phyloP scores from a whole-genome alignment of 192 early-diverging fungal genomes.

The Ambispora gerdemannii region DNA sequence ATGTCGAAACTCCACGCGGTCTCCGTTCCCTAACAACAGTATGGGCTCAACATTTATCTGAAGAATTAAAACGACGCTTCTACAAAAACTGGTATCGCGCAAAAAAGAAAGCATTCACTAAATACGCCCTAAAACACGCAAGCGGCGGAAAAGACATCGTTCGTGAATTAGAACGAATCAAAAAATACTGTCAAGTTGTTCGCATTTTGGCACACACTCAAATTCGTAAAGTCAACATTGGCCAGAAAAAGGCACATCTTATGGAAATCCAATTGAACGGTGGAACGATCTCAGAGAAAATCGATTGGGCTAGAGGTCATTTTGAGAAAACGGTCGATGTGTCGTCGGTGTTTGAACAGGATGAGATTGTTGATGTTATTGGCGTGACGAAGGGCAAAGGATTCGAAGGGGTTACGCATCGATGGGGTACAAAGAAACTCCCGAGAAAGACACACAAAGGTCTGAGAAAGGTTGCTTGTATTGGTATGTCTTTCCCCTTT shows the following conservation, averaged over 20 bases:
- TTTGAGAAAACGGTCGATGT: slow-evolving; percentile 96
- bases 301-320: slow-evolving; percentile 94
- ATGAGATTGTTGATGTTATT: slow-evolving; percentile 99
- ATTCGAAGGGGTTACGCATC: slow-evolving; percentile 97
- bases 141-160: slow-evolving; percentile 83
- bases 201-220: slow-evolving; percentile 99
- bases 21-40: slow-evolving; percentile 98
- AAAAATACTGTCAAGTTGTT: slow-evolving; percentile 98
- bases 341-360: slow-evolving; percentile 90
- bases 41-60: slow-evolving; percentile 98
- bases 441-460: slow-evolving; percentile 99
- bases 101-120: slow-evolving; percentile 99
- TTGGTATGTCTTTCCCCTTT: slow-evolving; percentile 77
- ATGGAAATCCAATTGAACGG: slow-evolving; percentile 99
- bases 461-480: slow-evolving; percentile 99
- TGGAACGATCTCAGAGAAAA: slow-evolving; percentile 93
- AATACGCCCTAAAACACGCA: slow-evolving; percentile 97
- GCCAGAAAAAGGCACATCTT: slow-evolving; percentile 99
- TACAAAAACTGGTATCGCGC: slow-evolving; percentile 99
- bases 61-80: slow-evolving; percentile 98
- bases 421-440: slow-evolving; percentile 99
- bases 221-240: slow-evolving; percentile 88
- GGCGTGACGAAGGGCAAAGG: slow-evolving; percentile 99
- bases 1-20: slow-evolving; percentile 98
- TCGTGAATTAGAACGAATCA: slow-evolving; percentile 95